These are phyloP conservation scores for Pseudoneurospora amorphoporcata DNA, from an alignment of 495 filamentous ascomycete species.

Conservation along the genomic window DNA sequence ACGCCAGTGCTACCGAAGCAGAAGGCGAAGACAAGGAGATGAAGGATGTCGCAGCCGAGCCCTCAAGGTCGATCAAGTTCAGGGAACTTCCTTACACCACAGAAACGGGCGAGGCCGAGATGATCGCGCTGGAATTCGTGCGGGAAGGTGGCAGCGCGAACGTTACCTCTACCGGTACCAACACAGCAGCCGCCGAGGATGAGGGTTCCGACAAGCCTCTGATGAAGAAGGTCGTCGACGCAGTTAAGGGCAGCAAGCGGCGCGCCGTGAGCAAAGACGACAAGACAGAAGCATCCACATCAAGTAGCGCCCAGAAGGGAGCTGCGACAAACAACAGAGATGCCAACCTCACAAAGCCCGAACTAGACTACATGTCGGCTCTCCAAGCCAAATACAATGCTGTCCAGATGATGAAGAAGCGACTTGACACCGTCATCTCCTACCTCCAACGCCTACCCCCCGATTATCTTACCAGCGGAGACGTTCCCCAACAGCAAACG, in stretches of 20 bases:
- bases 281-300: constrained; percentile 13
- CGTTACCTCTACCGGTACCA: constrained; percentile 46
- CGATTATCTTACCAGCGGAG: constrained; percentile 41
- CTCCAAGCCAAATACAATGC: constrained; percentile 86
- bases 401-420: constrained; percentile 77
- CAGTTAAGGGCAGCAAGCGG: constrained; percentile 37
- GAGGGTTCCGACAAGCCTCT: constrained; percentile 19
- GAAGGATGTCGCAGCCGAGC: constrained; percentile 55
- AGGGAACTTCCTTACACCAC: constrained; percentile 75
- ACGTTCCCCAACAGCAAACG: constrained; percentile 22
- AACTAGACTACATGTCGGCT: constrained; percentile 59
- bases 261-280: constrained; percentile 27
- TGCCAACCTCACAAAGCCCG: constrained; percentile 55
- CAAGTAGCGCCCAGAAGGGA: constrained; percentile 16
- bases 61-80: constrained; percentile 55
- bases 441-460: constrained; percentile 70
- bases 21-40: constrained; percentile 55
- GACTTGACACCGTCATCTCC: constrained; percentile 68
- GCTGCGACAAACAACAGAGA: constrained; percentile 23
- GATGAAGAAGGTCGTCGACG: constrained; percentile 26
- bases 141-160: constrained; percentile 64
- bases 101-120: constrained; percentile 92
- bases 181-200: constrained; percentile 10
- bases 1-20: constrained; percentile 25
- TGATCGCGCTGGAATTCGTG: constrained; percentile 91